Percentiles rank a stretch among this genome's conserved stretches.
phyloP scores from a whole-genome alignment of 139 green algal species.

The Tetradesmus lagerheimii region DNA sequence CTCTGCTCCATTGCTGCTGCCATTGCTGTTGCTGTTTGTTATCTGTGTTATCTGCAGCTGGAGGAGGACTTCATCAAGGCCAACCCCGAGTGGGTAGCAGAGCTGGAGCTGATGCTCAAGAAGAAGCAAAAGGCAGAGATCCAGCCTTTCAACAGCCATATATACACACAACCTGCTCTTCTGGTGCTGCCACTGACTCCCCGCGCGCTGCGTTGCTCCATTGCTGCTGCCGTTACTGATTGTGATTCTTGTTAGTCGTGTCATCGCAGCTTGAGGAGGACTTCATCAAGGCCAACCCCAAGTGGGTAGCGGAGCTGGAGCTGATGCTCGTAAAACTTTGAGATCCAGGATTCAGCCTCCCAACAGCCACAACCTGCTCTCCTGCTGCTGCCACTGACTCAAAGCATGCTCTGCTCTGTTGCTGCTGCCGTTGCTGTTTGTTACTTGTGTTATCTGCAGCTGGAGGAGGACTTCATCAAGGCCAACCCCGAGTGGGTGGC shows the following conservation, averaged over 20 bases:
- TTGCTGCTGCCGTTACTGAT: too few relatives aligned
- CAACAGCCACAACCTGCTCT: too few relatives aligned
- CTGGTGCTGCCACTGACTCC: neutral
- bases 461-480: conserved; percentile 97
- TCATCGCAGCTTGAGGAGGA: conserved; percentile 98
- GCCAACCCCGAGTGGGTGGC: conserved; percentile 94
- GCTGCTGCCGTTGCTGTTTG: neutral
- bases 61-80: conserved; percentile 96
- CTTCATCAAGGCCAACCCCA: conserved; percentile 92
- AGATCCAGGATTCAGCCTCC: too few relatives aligned
- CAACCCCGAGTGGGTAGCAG: conserved; percentile 94
- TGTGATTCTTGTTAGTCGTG: too few relatives aligned
- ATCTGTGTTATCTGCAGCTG: too few relatives aligned
- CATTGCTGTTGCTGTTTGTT: too few relatives aligned
- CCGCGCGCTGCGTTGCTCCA: too few relatives aligned
- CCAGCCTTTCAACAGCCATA: too few relatives aligned
- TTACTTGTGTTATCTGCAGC: too few relatives aligned
- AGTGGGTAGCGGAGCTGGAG: conserved; percentile 96
- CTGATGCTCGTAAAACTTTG: conserved; percentile 97
- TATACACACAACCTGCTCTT: too few relatives aligned
- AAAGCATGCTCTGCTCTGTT: neutral
- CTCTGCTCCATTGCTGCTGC: too few relatives aligned
- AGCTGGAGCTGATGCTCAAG: conserved; percentile 97
- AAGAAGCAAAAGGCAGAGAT: conserved; percentile 97
- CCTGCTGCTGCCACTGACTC: neutral